Base-by-base conservation (phyloP, 2,329 filamentous ascomycete species). In the Lomentospora prolificans region DNA sequence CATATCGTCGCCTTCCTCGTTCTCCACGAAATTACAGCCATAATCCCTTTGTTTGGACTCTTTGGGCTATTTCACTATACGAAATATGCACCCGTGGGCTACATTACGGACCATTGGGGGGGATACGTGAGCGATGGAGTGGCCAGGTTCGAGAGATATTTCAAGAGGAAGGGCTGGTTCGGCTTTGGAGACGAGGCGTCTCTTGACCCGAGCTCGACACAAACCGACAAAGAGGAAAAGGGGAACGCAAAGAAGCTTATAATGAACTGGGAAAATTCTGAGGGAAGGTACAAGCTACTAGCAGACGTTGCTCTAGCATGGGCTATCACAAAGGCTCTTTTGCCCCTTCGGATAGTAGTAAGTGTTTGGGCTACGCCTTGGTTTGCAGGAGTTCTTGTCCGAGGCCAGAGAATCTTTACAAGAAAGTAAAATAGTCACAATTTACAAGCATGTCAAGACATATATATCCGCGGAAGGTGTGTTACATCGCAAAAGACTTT, bases 331-430 rank as follows among this genome's bases (percentile, higher is more conserved):
- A 99, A 99, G 72, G 84, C 83, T 14, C 66, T 97, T 57, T 68
- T 99, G 60, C 90, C 94, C 0, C 64, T 88, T 10, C 79, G 94
- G 61, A 80, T 99, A 59, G 73, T 86, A 25, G 70, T 82, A 5
- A 96, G 91, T 71, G 79, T 95, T 3, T 95, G 88, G 89, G 86
- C 81, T 12, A 96, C 94, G 50, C 94, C 94, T 3, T 95, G 89
- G 87, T 95, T 97, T 75, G 91, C 91, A 1, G 79, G 84, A 46
- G 72, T 80, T 22, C 72, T 88, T 39, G 70, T 87, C 10, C 69
- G 69, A 51, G 55, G 69, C 19, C 67, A 65, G 53, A 60, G 60
- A 12, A 19, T 66, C 9, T 63, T 73, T 48, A 24, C 41, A 10
- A 55, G 41, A 28, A 55, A 48, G 22, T 33, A 33, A 33, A 12